phyloP scores from a whole-genome alignment of 1,284 basidiomycete species.

The Malassezia slooffiae region DNA sequence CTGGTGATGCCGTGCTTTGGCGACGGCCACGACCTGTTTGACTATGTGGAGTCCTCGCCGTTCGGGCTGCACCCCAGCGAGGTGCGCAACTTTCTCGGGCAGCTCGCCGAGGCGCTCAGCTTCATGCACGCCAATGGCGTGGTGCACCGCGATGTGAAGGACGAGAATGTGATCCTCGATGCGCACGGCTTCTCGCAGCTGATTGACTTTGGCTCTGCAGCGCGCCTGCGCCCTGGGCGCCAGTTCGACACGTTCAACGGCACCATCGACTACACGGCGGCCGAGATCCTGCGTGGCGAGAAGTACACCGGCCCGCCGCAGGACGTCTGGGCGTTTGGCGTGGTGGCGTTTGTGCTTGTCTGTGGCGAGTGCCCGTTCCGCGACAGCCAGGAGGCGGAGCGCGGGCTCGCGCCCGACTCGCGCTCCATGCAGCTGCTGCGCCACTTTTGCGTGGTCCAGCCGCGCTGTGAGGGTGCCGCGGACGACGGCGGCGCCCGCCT shows the following conservation, averaged over 20 bases:
- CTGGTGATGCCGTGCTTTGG: slow-evolving; percentile 55
- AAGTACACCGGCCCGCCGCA: slow-evolving; percentile 91
- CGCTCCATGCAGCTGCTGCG: slow-evolving; percentile 29
- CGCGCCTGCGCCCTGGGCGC: slow-evolving; percentile 65
- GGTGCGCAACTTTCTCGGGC: slow-evolving; percentile 76
- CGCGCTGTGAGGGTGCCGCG: slow-evolving; percentile 19
- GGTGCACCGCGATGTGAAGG: slow-evolving; percentile 97
- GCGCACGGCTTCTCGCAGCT: slow-evolving; percentile 57
- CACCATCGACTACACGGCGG: slow-evolving; percentile 75
- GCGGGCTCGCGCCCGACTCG: slow-evolving; percentile 33
- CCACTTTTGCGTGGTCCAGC: slow-evolving; percentile 17
- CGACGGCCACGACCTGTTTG: slow-evolving; percentile 68
- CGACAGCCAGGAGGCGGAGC: slow-evolving; percentile 49
- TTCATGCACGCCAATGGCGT: slow-evolving; percentile 84
- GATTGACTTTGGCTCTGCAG: slow-evolving; percentile 75
- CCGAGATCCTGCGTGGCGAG: slow-evolving; percentile 88
- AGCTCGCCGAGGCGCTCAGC: slow-evolving; percentile 79
- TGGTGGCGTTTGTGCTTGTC: slow-evolving; percentile 87
- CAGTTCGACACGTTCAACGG: slow-evolving; percentile 94
- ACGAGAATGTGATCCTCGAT: slow-evolving; percentile 75
- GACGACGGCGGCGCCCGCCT: slow-evolving; percentile 66
- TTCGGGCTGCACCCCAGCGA: slow-evolving; percentile 67
- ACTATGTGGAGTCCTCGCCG: slow-evolving; percentile 80
- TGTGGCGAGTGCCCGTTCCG: slow-evolving; percentile 79
- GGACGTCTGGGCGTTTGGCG: slow-evolving; percentile 97